phyloP scores from a whole-genome alignment of 306 rosid genomes.

The Malus domestica region ASM211411v1 NC_041798.1:38471501-38472000 shows the following conservation, averaged over 20 bases:
- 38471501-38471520: no score
- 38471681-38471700: conserved; percentile 34
- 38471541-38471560: no score
- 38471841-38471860: conserved; percentile 17
- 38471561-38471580: no score
- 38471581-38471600: no score
- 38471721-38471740: conserved; percentile 9
- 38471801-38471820: conserved; percentile 20
- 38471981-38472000: no score
- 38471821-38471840: conserved; percentile 10
- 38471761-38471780: conserved; percentile 21
- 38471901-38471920: neutral
- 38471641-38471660: neutral
- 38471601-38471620: no score
- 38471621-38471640: neutral
- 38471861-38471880: neutral
- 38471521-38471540: no score
- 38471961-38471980: rapidly evolving
- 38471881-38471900: neutral
- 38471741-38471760: conserved; percentile 25
- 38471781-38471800: conserved; percentile 19
- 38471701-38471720: conserved; percentile 22
- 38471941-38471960: neutral
- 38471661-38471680: neutral
- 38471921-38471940: neutral